Conservation (phyloP, 192 early-diverging fungal genomes). For the Radiomyces spectabilis region DNA sequence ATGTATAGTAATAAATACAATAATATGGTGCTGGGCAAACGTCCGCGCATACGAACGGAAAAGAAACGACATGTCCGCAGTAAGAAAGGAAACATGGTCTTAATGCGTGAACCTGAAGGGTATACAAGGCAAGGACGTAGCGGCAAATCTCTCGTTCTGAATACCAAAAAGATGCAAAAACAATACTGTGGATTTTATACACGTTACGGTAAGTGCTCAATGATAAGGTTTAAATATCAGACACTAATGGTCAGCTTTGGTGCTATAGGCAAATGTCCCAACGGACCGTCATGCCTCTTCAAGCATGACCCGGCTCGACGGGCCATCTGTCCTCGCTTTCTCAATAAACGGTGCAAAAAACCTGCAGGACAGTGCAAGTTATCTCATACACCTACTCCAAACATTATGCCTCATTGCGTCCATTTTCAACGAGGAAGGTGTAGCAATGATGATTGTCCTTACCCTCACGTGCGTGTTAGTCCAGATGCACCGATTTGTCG, state of each 20-base stretch:
- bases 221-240: not conserved
- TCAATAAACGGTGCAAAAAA: conserved; percentile 38
- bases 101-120: conserved; percentile 12
- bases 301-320: conserved; percentile 39
- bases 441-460: not conserved
- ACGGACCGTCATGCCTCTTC: conserved; percentile 28
- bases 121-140: conserved; percentile 18
- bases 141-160: conserved; percentile 18
- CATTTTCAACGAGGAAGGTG: conserved; percentile 21
- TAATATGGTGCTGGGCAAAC: conserved; percentile 6
- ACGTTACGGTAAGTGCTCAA: conserved; percentile 10
- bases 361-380: conserved; percentile 25
- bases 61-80: not conserved
- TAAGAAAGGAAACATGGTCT: conserved; percentile 18
- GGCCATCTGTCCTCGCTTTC: conserved; percentile 43
- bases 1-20: not conserved
- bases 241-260: not conserved
- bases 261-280: conserved; percentile 29
- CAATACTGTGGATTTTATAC: conserved; percentile 19
- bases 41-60: not conserved
- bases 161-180: not conserved
- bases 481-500: not conserved
- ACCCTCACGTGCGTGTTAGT: not conserved
- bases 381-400: conserved; percentile 48
- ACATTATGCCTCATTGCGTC: conserved; percentile 48